phyloP scores from a whole-genome alignment of 768 basidiomycete genomes.

The Wakefieldia striispora region DNA sequence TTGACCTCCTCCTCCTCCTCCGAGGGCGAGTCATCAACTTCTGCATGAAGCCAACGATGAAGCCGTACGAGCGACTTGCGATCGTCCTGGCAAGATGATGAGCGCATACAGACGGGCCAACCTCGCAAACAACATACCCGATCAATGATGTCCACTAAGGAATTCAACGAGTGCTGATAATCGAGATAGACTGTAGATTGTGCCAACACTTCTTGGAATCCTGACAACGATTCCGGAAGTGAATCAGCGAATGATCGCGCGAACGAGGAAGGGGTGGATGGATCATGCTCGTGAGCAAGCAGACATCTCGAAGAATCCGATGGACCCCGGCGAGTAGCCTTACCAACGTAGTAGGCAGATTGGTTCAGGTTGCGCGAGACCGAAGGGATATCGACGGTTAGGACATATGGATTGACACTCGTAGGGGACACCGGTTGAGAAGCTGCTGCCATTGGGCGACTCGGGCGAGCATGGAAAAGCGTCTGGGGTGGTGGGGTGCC shows the following conservation, averaged over 20 bases:
- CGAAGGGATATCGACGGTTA: conserved; percentile 21
- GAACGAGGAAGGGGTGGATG: conserved; percentile 20
- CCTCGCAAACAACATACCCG: conserved; percentile 47
- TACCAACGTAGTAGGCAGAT: conserved; percentile 47
- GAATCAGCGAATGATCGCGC: conserved; percentile 22
- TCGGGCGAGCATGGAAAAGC: conserved; percentile 68
- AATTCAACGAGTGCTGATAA: conserved; percentile 78
- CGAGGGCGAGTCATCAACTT: conserved; percentile 18
- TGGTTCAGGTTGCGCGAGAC: conserved; percentile 44
- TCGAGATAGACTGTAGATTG: conserved; percentile 64
- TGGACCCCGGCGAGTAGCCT: conserved; percentile 49
- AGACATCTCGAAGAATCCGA: conserved; percentile 60
- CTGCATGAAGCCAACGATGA: conserved; percentile 60
- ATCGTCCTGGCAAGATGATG: conserved; percentile 56
- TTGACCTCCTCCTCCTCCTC: conserved; percentile 17
- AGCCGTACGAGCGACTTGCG: conserved; percentile 69
- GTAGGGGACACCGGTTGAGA: conserved; percentile 26
- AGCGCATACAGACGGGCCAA: conserved; percentile 1
- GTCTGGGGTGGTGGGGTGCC: conserved; percentile 78
- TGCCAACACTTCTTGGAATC: conserved; percentile 21
- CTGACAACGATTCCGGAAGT: conserved; percentile 13
- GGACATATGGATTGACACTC: conserved; percentile 14
- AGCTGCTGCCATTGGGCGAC: conserved; percentile 34
- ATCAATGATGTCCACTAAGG: conserved; percentile 78
- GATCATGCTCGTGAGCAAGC: conserved; percentile 34